phyloP scores from a whole-genome alignment of 2,329 filamentous ascomycete genomes.

The Pseudocercospora crystallina region DNA sequence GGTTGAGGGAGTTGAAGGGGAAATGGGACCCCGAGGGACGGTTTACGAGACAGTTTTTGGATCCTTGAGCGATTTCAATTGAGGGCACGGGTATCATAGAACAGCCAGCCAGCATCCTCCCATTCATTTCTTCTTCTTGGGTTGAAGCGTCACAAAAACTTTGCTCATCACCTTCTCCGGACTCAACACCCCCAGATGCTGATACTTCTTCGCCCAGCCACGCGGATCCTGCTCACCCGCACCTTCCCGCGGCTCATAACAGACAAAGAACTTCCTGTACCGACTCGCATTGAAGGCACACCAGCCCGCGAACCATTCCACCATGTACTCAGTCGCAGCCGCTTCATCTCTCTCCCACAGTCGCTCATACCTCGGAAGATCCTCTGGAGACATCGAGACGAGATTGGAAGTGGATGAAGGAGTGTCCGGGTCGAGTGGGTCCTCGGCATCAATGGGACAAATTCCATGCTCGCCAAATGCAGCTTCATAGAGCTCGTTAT shows the following conservation, averaged over 20 bases:
- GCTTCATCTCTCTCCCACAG: constrained; percentile 27
- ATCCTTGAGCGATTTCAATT: too few species aligned
- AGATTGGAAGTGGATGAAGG: constrained; percentile 22
- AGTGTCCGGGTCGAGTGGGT: constrained; percentile 15
- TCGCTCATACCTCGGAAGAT: constrained; percentile 25
- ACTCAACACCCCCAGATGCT: constrained; percentile 28
- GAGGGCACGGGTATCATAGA: too few species aligned
- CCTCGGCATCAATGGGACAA: constrained; percentile 27
- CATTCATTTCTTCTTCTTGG: too few species aligned
- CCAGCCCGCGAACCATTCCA: constrained; percentile 37
- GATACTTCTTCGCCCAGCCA: constrained; percentile 29
- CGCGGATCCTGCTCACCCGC: constrained; percentile 19
- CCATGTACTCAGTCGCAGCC: constrained; percentile 30
- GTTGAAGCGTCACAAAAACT: too few species aligned
- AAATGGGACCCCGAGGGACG: not conserved
- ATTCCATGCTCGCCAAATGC: constrained; percentile 23
- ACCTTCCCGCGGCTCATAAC: constrained; percentile 24
- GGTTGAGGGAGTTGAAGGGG: not conserved
- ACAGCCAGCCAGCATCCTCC: too few species aligned
- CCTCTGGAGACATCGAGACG: constrained; percentile 24
- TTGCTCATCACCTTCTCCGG: constrained; percentile 12
- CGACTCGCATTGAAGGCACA: constrained; percentile 20
- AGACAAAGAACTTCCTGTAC: constrained; percentile 32
- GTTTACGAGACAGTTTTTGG: not conserved
- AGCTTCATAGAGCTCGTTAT: constrained; percentile 22